Evolutionary conservation across 306 rosid species (phyloP).

Genomic region (Prosopis cineraria): DNA sequence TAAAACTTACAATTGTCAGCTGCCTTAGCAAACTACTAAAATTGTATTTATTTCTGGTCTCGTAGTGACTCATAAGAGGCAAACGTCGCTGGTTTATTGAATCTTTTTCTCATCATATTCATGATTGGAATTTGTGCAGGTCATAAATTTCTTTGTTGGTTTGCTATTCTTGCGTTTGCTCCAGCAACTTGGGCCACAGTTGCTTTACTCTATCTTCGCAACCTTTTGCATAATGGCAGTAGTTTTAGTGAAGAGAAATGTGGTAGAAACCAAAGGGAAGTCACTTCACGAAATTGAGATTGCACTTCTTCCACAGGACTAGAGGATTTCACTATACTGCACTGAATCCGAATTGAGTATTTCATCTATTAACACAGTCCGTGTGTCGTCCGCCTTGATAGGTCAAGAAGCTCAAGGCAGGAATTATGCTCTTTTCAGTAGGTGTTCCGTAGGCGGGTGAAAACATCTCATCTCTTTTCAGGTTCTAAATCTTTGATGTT

Average conservation of each 20-base stretch:
- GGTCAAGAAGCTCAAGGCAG: slow-evolving; percentile 34
- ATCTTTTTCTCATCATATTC: slow-evolving; percentile 22
- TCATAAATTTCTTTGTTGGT: slow-evolving; percentile 92
- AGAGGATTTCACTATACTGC: slow-evolving; percentile 29
- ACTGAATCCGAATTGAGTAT: slow-evolving; percentile 16
- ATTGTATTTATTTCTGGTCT: slow-evolving; percentile 2
- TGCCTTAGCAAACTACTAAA: slow-evolving; percentile 11
- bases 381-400: not conserved
- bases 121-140: slow-evolving; percentile 51
- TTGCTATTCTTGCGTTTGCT: slow-evolving; percentile 82
- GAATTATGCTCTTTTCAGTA: slow-evolving; percentile 20
- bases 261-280: slow-evolving; percentile 95
- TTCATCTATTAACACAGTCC: slow-evolving; percentile 26
- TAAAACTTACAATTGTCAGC: slow-evolving; percentile 17
- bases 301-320: slow-evolving; percentile 89
- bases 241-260: slow-evolving; percentile 79
- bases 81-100: slow-evolving; percentile 9
- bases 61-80: slow-evolving; percentile 2
- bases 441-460: slow-evolving; percentile 20
- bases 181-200: slow-evolving; percentile 74
- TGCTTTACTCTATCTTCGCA: slow-evolving; percentile 80
- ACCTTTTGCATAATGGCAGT: slow-evolving; percentile 79
- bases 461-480: not conserved
- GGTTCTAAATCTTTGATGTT: slow-evolving; percentile 20
- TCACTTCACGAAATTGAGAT: slow-evolving; percentile 98